Evolutionary conservation across 129 eudicot genomes (phyloP).

Genomic region (Smallanthus sonchifolius): DNA sequence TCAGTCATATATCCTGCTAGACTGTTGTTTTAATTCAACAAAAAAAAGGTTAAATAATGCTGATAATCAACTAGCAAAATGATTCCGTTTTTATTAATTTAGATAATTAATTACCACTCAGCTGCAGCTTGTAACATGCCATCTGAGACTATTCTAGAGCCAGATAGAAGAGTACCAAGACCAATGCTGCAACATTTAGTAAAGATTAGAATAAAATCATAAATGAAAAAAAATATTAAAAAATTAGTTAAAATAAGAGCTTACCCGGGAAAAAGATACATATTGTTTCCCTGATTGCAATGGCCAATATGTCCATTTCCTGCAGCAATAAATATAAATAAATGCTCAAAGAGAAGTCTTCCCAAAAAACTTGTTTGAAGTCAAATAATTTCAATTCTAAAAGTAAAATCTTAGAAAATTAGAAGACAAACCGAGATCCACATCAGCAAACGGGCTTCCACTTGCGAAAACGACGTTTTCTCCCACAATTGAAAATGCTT

Average conservation of each 20-base stretch:
- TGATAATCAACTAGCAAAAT: neutral
- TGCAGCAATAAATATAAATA: conserved; percentile 19
- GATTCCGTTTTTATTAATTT: neutral
- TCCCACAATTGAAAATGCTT: conserved; percentile 85
- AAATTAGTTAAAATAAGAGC: conserved; percentile 15
- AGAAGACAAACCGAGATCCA: conserved; percentile 76
- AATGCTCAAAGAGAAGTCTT: neutral
- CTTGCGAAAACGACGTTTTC: conserved; percentile 83
- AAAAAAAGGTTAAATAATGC: neutral
- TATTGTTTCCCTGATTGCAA: conserved; percentile 96
- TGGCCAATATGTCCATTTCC: conserved; percentile 85
- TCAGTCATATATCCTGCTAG: conserved; percentile 93
- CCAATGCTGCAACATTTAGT: conserved; percentile 64
- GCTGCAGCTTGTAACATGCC: conserved; percentile 99
- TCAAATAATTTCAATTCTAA: neutral
- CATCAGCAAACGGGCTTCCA: conserved; percentile 93
- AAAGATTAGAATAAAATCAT: neutral
- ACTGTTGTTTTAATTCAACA: conserved; percentile 32
- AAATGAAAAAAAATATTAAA: neutral
- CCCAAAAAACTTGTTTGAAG: neutral
- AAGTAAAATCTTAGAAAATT: neutral
- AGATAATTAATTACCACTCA: conserved; percentile 63
- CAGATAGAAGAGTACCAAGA: conserved; percentile 89
- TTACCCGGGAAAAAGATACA: conserved; percentile 98
- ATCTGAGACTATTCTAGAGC: conserved; percentile 82